Evolutionary conservation across 305 asterid genomes (phyloP).

Genomic region (Solanum chacoense): DNA sequence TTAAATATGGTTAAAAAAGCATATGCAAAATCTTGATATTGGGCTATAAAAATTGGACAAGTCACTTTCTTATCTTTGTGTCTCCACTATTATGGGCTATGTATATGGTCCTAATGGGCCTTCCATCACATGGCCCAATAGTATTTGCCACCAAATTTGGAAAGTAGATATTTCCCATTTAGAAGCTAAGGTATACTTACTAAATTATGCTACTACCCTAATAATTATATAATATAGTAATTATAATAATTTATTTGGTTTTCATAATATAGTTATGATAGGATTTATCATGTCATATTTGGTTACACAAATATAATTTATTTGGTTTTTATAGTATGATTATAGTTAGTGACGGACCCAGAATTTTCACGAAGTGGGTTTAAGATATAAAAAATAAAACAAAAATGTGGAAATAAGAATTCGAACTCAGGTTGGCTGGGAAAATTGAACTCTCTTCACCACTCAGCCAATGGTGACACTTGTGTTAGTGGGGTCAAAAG

Average conservation of each 20-base stretch:
- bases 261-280: not conserved
- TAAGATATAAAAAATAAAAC: too few species aligned
- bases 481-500: too few species aligned
- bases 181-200: not conserved
- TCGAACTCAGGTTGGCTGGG: too few species aligned
- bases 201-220: not conserved
- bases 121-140: not conserved
- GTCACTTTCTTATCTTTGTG: not conserved
- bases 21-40: not conserved
- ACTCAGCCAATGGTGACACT: too few species aligned
- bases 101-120: not conserved
- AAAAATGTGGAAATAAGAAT: too few species aligned
- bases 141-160: not conserved
- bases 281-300: not conserved
- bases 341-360: too few species aligned
- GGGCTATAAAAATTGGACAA: not conserved
- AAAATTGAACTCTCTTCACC: too few species aligned
- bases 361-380: too few species aligned
- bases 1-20: not conserved
- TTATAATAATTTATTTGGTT: not conserved
- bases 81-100: not conserved
- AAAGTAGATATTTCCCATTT: not conserved
- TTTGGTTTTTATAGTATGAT: too few species aligned
- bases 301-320: too few species aligned
- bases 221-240: not conserved